A percentile compares a stretch with the other conserved stretches of the same genome.
Evolutionary conservation across 1,284 basidiomycete species (phyloP).

Genomic region (Rhodotorula sp.): DNA sequence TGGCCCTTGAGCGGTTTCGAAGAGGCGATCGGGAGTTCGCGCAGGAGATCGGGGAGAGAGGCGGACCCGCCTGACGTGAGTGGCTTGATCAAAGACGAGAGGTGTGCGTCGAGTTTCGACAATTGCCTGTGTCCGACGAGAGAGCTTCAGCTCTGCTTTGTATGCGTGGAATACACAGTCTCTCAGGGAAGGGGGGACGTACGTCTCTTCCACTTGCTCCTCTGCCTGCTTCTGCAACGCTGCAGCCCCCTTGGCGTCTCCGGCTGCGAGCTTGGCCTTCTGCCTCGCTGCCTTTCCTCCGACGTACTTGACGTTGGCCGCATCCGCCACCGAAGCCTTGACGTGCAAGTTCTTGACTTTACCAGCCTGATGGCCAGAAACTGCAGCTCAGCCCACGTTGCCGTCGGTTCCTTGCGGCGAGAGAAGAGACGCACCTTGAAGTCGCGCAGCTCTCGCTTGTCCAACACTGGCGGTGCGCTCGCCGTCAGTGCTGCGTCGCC

Average conservation of each 20-base stretch:
- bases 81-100: slow-evolving; percentile 32
- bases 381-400: neutral
- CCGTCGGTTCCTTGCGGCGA: neutral
- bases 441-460: slow-evolving; percentile 24
- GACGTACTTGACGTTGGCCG: slow-evolving; percentile 26
- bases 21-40: slow-evolving; percentile 21
- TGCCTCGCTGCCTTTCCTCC: slow-evolving; percentile 16
- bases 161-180: neutral
- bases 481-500: neutral
- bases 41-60: slow-evolving; percentile 33
- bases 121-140: slow-evolving; percentile 17
- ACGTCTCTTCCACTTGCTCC: slow-evolving; percentile 29
- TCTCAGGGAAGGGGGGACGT: neutral
- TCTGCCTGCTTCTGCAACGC: slow-evolving; percentile 7
- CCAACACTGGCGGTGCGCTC: neutral
- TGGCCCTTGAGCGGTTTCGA: slow-evolving; percentile 38
- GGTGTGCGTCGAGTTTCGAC: slow-evolving; percentile 33
- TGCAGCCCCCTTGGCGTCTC: neutral
- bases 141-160: neutral
- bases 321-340: slow-evolving; percentile 32
- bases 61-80: slow-evolving; percentile 13
- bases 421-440: slow-evolving; percentile 31
- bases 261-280: slow-evolving; percentile 3
- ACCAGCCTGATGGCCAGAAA: slow-evolving; percentile 11
- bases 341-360: slow-evolving; percentile 34